Percentiles rank a stretch among this genome's conserved stretches.
Conservation (phyloP, 306 rosid genomes). For the Parietaria judaica region DNA sequence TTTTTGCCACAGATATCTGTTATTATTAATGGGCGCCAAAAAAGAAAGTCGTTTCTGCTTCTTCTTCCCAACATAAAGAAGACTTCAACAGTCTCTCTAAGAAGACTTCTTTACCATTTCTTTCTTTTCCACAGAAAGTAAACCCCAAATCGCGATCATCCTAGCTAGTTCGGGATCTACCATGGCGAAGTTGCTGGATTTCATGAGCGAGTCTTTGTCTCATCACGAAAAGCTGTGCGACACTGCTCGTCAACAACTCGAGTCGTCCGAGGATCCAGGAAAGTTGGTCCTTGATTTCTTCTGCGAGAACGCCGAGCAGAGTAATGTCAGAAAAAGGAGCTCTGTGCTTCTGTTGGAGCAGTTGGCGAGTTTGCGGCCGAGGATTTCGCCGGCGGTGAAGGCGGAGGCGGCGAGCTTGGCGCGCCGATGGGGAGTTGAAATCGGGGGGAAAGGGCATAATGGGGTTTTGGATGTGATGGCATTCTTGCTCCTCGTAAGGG, state of each 20-base stretch:
- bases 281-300: constrained; percentile 39
- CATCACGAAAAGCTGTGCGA: neutral
- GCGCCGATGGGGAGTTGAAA: constrained; percentile 28
- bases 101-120: no score
- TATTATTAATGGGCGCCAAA: no score
- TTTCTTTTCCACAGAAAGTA: no score
- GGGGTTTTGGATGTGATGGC: constrained; percentile 24
- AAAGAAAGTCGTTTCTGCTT: no score
- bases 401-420: constrained; percentile 34
- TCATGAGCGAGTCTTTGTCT: neutral
- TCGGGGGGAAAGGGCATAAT: constrained; percentile 14
- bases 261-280: constrained; percentile 19
- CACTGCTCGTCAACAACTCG: neutral
- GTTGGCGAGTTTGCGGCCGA: constrained; percentile 24
- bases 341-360: constrained; percentile 34
- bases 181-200: neutral
- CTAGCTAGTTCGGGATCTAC: no score
- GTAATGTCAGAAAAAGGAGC: constrained; percentile 16
- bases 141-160: no score
- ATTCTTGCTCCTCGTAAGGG: constrained; percentile 33
- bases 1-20: no score
- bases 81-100: no score
- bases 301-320: neutral
- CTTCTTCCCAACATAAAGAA: no score
- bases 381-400: constrained; percentile 23